Conservation (phyloP, 129 eudicot species). For the Flaveria sonorensis region DNA sequence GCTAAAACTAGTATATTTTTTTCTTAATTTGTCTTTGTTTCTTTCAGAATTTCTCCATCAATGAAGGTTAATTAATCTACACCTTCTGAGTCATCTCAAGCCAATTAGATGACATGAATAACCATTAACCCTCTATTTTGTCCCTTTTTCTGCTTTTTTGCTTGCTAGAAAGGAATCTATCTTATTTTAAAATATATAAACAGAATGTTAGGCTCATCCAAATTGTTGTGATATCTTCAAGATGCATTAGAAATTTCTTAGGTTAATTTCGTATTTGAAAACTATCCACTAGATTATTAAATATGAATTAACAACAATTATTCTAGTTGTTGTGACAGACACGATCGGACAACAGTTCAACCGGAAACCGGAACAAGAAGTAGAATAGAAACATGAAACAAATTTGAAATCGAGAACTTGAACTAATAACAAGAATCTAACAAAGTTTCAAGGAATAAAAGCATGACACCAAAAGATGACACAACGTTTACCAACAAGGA, state of each 20-base stretch:
- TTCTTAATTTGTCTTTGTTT: conserved; percentile 4
- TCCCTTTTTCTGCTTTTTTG: conserved; percentile 29
- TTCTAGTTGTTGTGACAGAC: too few relatives aligned
- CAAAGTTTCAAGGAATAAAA: too few relatives aligned
- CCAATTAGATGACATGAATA: conserved; percentile 27
- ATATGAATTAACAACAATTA: background rate
- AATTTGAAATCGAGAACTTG: too few relatives aligned
- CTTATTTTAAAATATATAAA: background rate
- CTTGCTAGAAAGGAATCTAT: conserved; percentile 30
- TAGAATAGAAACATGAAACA: too few relatives aligned
- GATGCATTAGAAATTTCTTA: background rate
- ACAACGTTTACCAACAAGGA: too few relatives aligned
- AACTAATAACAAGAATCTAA: too few relatives aligned
- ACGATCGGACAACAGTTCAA: too few relatives aligned
- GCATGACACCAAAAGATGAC: too few relatives aligned
- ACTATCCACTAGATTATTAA: background rate
- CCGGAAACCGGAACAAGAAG: too few relatives aligned
- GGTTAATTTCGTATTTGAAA: background rate
- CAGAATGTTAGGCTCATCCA: too few relatives aligned
- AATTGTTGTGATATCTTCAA: background rate
- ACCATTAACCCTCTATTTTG: conserved; percentile 30
- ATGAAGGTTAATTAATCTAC: conserved; percentile 20
- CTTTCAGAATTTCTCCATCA: conserved; percentile 18
- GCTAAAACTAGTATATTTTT: conserved; percentile 11
- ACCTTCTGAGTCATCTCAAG: conserved; percentile 27